These are phyloP conservation scores for Zygoascus hellenicus DNA, from an alignment of 1,139 yeast species.

Conservation along the genomic window DNA sequence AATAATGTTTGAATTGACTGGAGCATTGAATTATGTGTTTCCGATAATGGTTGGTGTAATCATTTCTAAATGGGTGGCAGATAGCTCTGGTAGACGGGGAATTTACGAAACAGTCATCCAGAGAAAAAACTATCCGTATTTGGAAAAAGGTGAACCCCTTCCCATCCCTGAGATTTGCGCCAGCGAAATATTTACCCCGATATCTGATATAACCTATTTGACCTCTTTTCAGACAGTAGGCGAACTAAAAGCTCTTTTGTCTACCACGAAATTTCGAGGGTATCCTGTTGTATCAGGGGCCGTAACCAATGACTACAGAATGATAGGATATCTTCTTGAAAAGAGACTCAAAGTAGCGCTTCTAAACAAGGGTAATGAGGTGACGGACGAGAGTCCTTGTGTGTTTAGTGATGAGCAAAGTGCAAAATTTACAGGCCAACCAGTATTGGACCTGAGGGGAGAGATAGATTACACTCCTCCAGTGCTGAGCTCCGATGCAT, in stretches of 20 bases:
- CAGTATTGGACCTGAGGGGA: conserved; percentile 20
- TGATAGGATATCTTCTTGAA: conserved; percentile 41
- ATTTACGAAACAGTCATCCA: conserved; percentile 42
- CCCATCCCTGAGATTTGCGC: conserved; percentile 34
- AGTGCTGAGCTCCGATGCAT: conserved; percentile 27
- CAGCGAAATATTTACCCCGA: conserved; percentile 30
- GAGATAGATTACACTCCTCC: conserved; percentile 30
- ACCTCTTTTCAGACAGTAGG: conserved; percentile 21
- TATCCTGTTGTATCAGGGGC: conserved; percentile 30
- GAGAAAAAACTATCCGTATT: conserved; percentile 36
- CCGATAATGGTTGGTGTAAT: conserved; percentile 75
- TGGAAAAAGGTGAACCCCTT: conserved; percentile 35
- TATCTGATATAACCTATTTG: conserved; percentile 22
- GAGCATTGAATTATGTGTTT: conserved; percentile 80
- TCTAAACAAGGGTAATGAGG: conserved; percentile 7
- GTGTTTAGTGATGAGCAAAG: conserved; percentile 16
- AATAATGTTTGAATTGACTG: conserved; percentile 92
- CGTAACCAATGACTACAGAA: conserved; percentile 19
- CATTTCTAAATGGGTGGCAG: conserved; percentile 44
- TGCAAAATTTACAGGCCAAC: conserved; percentile 5
- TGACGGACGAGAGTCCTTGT: conserved; percentile 17
- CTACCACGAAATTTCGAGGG: conserved; percentile 30
- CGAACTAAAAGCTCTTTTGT: conserved; percentile 19
- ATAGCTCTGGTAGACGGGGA: conserved; percentile 36
- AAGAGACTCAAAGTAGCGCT: conserved; percentile 24